phyloP scores from a whole-genome alignment of 2,329 filamentous ascomycete species.

The Plenodomus lindquistii region DNA sequence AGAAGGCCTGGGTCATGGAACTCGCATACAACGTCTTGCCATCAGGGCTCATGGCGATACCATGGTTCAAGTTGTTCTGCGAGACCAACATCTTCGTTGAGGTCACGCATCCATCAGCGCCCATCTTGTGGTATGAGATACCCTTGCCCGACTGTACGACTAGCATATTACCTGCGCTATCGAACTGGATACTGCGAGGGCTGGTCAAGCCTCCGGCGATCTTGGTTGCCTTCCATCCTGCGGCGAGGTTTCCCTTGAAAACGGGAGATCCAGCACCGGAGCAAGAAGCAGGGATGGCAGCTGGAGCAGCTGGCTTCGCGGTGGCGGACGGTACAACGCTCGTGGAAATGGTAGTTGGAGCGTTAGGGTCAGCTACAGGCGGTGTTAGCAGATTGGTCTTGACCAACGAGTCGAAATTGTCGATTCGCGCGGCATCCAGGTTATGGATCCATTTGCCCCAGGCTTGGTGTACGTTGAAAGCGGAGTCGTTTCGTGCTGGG shows the following conservation, averaged over 20 bases:
- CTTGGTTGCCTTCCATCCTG: constrained; percentile 41
- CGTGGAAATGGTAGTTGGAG: constrained; percentile 26
- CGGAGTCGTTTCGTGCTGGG: constrained; percentile 34
- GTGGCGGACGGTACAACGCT: constrained; percentile 21
- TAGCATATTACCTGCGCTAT: constrained; percentile 38
- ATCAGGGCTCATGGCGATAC: constrained; percentile 52
- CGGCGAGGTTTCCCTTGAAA: constrained; percentile 28
- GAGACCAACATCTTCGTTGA: constrained; percentile 39
- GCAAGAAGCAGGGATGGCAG: constrained; percentile 36
- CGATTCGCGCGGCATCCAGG: constrained; percentile 34
- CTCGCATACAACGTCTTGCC: constrained; percentile 59
- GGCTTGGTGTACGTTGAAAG: constrained; percentile 37
- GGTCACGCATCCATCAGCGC: constrained; percentile 32
- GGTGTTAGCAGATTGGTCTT: constrained; percentile 35
- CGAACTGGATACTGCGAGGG: constrained; percentile 39
- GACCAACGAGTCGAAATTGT: constrained; percentile 36
- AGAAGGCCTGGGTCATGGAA: constrained; percentile 59
- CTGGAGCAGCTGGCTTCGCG: constrained; percentile 16
- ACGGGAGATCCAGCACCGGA: constrained; percentile 29
- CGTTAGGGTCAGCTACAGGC: constrained; percentile 21
- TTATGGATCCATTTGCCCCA: constrained; percentile 40
- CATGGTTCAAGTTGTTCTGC: constrained; percentile 52
- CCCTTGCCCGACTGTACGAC: constrained; percentile 41
- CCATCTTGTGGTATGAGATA: constrained; percentile 36
- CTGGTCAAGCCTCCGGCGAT: constrained; percentile 34